Base-by-base conservation (phyloP, 192 early-diverging fungal genomes). In the Entomortierella parvispora region DNA sequence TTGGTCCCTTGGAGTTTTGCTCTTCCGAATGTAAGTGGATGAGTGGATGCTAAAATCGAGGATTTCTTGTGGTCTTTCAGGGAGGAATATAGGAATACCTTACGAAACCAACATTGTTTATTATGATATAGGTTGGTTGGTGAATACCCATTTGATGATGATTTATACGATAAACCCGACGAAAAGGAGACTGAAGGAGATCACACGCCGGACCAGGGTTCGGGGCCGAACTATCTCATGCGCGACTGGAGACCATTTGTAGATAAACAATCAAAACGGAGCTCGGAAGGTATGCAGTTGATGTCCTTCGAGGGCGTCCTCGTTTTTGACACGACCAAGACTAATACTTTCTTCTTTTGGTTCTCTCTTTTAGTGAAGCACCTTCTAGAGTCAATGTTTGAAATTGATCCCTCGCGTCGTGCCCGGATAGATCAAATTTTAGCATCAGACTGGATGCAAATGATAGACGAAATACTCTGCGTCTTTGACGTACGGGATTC, bases 21-120 rank as follows among this genome's bases (percentile, higher is more conserved):
- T 77, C 6, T 77, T 68, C 49, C 62, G 49, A 40, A 68, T 77
- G 74, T 72, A 71, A n/a, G n/a, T n/a, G n/a, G n/a, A n/a, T n/a
- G n/a, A 58, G 69, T 58, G 11, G 17, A 12, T 20, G n/a, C 23
- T 51, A 22, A 17, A 8, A 14, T 3, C 8, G 20, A 5, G 22
- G 5, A n/a, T 10, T 10, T 23, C 1, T 1, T 23, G 9, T 10
- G n/a, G 28, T 2, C 32, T 50, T 62, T 65, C n/a, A n/a, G n/a
- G n/a, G n/a, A n/a, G n/a, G n/a, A n/a, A n/a, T n/a, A n/a, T n/a
- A n/a, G n/a, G n/a, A n/a, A n/a, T 4, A 37, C 4, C 1, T 20
- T 52, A 28, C 3, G 8, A 60, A 25, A 47, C 6, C 33, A 29
- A 29, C 3, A 17, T 31, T 37, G 18, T 23, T 15, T 28, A 8